These are phyloP conservation scores for Scheffersomyces quercinus DNA, from an alignment of 1,139 yeast species.

Conservation along the genomic window DNA sequence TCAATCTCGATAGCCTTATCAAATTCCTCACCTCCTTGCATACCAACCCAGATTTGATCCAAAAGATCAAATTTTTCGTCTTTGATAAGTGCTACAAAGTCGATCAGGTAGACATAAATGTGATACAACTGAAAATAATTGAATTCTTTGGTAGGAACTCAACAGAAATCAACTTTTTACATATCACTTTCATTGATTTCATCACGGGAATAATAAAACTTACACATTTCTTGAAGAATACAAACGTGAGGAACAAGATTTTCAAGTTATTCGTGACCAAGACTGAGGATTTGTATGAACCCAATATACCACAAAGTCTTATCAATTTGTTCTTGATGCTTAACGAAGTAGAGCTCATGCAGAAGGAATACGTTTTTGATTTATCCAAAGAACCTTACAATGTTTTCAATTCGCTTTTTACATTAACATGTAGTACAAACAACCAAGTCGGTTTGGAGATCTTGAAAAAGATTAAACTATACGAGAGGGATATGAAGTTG, in stretches of 20 bases:
- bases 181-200: constrained; percentile 36
- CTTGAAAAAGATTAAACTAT: constrained; percentile 22
- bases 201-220: constrained; percentile 25
- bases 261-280: constrained; percentile 35
- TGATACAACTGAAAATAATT: constrained; percentile 25
- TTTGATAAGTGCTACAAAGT: constrained; percentile 36
- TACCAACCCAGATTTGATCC: constrained; percentile 20
- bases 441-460: constrained; percentile 34
- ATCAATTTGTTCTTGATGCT: constrained; percentile 37
- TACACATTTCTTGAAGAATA: constrained; percentile 24
- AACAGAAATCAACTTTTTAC: constrained; percentile 29
- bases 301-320: constrained; percentile 28
- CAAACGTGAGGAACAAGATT: constrained; percentile 29
- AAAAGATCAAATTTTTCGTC: constrained; percentile 29
- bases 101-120: constrained; percentile 13
- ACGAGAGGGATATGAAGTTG: constrained; percentile 23
- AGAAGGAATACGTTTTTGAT: constrained; percentile 20
- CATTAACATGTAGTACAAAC: constrained; percentile 36
- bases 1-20: constrained; percentile 18
- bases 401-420: constrained; percentile 25
- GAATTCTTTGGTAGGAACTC: constrained; percentile 30
- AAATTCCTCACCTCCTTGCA: constrained; percentile 22
- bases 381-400: constrained; percentile 20
- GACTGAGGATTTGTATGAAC: constrained; percentile 24
- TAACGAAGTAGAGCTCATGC: constrained; percentile 28